Base-by-base conservation (phyloP, 352 stramenopile genomes). In the Pythium apleroticum region DNA sequence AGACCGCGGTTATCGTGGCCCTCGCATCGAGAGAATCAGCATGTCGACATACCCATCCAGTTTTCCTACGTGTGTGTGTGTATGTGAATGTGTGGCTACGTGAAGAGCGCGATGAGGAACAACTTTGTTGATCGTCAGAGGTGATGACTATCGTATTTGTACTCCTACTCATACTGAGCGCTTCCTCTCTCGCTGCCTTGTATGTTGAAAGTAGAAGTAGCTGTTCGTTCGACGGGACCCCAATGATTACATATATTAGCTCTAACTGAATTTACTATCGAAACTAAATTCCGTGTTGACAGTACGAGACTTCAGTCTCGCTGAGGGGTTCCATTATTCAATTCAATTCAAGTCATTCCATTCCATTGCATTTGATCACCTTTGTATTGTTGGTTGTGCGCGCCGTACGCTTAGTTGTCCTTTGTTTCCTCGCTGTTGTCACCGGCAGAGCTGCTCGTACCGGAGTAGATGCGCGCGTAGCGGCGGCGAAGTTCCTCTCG, bases 211-310 rank as follows among this genome's bases (percentile, higher is more conserved):
- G n/a, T n/a, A n/a, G n/a, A n/a, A n/a, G n/a, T n/a, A n/a, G n/a
- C n/a, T n/a, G n/a, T n/a, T 27, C 45, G 24, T n/a, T 22, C 3
- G 17, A 39, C 17, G 28, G 9, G 28, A 66, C 52, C 81, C 81
- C 82, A 54, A 88, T 93, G 84, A 93, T 91, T 57, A 72, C 90
- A 78, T 88, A 90, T n/a, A 94, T 94, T 94, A 94, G 86, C 86
- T 94, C 86, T 94, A 94, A 79, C 83, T 81, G 83, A 94, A 90
- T 66, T 53, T 65, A 86, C 78, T 88, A 86, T 87, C 80, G 84
- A 86, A 89, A 63, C 46, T 66, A 57, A 39, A 50, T 63, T 65
- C 49, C 62, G 57, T 74, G 67, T 74, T 57, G 67, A 74, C 30
- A 64, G 24, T 50, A 48, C 59, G 33, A 60, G n/a, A n/a, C n/a